phyloP scores from a whole-genome alignment of 2,329 filamentous ascomycete species.

The Xylogone sp. region DNA sequence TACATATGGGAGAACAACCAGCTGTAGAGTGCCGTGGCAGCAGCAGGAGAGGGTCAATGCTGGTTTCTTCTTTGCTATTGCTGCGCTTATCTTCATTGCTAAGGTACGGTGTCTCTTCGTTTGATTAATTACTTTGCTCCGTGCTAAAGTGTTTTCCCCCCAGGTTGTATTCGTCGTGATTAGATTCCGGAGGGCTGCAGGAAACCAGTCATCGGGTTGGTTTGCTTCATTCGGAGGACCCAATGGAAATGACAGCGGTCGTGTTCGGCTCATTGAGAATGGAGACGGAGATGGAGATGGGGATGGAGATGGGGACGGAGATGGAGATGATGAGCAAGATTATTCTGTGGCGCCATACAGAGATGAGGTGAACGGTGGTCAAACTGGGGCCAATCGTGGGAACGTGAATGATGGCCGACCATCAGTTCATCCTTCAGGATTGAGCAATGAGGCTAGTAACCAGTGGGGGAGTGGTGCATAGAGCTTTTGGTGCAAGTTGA shows the following conservation, averaged over 20 bases:
- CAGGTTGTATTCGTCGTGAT: background rate
- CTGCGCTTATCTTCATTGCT: slow-evolving; percentile 47
- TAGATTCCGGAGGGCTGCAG: background rate
- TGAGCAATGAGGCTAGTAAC: background rate
- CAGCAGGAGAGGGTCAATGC: slow-evolving; percentile 48
- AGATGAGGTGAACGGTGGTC: background rate
- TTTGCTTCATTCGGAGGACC: background rate
- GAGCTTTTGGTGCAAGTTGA: too few relatives aligned
- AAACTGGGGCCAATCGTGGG: background rate
- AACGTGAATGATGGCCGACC: background rate
- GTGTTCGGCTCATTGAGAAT: background rate
- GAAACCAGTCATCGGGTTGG: background rate
- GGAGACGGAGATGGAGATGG: too few relatives aligned
- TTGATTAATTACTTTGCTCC: background rate
- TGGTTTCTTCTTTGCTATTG: slow-evolving; percentile 51
- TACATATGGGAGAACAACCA: slow-evolving; percentile 38
- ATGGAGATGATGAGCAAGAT: background rate
- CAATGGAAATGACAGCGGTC: background rate
- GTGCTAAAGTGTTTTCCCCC: background rate
- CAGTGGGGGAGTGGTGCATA: too few relatives aligned
- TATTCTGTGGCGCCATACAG: background rate
- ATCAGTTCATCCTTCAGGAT: background rate
- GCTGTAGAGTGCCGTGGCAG: slow-evolving; percentile 56
- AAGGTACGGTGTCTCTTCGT: slow-evolving; percentile 41
- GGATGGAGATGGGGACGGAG: too few relatives aligned